These are phyloP conservation scores for Dendrostoma leiphaemia DNA, from an alignment of 2,329 filamentous ascomycete genomes.

Conservation along the genomic window DNA sequence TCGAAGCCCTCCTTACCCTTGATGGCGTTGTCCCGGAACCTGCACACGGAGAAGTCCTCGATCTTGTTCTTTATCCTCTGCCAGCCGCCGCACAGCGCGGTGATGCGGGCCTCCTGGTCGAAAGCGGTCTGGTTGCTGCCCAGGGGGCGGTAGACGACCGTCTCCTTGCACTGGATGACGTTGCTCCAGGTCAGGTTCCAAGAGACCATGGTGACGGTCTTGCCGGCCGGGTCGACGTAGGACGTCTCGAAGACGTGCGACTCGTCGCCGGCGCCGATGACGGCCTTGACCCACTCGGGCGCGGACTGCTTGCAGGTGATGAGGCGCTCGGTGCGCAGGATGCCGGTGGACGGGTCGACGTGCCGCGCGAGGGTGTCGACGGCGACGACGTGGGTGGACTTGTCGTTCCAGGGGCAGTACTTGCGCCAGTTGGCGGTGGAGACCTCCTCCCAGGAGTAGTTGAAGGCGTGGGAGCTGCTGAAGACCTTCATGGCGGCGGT, in stretches of 20 bases:
- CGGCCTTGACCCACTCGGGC: slow-evolving; percentile 75
- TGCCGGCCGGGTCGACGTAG: slow-evolving; percentile 80
- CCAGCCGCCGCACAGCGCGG: slow-evolving; percentile 93
- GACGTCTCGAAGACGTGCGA: slow-evolving; percentile 93
- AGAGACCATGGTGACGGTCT: slow-evolving; percentile 94
- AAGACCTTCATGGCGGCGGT: slow-evolving; percentile 60
- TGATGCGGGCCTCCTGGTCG: slow-evolving; percentile 86
- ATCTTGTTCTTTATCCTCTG: slow-evolving; percentile 95
- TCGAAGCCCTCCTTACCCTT: slow-evolving; percentile 95
- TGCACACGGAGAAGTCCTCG: slow-evolving; percentile 83
- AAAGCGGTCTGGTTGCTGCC: slow-evolving; percentile 69
- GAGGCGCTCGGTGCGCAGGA: slow-evolving; percentile 60
- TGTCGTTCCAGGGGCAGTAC: slow-evolving; percentile 98
- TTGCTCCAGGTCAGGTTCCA: slow-evolving; percentile 94
- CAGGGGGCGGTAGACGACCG: slow-evolving; percentile 76
- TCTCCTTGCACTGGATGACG: slow-evolving; percentile 88
- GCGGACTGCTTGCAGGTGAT: slow-evolving; percentile 63
- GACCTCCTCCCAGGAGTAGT: slow-evolving; percentile 99
- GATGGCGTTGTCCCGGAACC: slow-evolving; percentile 87
- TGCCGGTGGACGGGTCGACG: slow-evolving; percentile 55
- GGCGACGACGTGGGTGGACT: slow-evolving; percentile 92
- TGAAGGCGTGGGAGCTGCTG: slow-evolving; percentile 81
- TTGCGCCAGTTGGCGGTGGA: slow-evolving; percentile 98
- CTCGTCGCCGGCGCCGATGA: slow-evolving; percentile 74
- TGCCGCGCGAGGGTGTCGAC: slow-evolving; percentile 84